Evolutionary conservation across 2,329 filamentous ascomycete genomes (phyloP), one percentile per base, ranked within the genome.

Genomic region (Fonsecaea multimorphosa): DNA sequence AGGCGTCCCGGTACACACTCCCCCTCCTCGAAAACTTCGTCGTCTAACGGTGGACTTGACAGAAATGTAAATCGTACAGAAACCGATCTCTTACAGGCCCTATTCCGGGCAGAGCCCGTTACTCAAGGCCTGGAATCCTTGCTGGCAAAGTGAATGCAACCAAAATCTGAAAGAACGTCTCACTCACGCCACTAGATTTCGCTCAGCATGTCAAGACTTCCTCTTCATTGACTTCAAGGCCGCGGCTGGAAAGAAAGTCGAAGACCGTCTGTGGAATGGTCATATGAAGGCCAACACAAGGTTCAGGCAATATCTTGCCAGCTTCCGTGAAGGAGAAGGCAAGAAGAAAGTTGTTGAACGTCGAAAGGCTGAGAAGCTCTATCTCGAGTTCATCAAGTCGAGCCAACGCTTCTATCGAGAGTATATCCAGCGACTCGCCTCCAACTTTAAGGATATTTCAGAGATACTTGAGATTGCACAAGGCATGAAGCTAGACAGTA

Each of bases 331-430:
- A 71, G 81, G 82, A 64, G 77, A 77, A 46, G 78, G 78, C 64
- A 84, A 82, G 71, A 84, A 83, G 73, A 83, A 82, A 72, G 81
- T 83, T 63, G 86, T 88, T 53, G 85, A 87, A 78, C 87, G 87
- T 73, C 87, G 93, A 69, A 95, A 93, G 78, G 82, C 94, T 58
- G 89, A 91, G 76, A 93, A 91, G 78, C 85, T 89, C 69, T 98
- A 96, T 77, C 83, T 89, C 64, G 86, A 87, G 71, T 98, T 96
- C 76, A 87, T 98, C 72, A 96, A 94, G 78, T 89, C 89, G 54
- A 91, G 92, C 70, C 91, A 95, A 78, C 87, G 88, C 73, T 97
- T 96, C 77, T 98, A 98, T 82, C 88, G 91, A 73, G 89, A 88
- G 70, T 95, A 92, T 74, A 90, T 97, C 61, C 88, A 94, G 76